phyloP scores from a whole-genome alignment of 75 land plant genomes.

The Cunninghamia lanceolata region DNA sequence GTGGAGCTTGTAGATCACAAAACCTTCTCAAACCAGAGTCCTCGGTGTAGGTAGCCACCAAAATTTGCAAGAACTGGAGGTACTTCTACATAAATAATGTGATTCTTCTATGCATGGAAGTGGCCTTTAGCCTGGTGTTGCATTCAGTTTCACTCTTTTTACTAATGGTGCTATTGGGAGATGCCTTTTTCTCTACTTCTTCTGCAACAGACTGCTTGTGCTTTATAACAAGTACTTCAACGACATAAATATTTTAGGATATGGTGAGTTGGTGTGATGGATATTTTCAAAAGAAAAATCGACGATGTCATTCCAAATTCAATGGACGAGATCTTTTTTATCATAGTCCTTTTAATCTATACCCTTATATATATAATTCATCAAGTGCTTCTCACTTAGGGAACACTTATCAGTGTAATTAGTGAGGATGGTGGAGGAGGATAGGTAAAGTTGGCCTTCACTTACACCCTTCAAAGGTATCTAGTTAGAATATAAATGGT shows the following conservation, averaged over 20 bases:
- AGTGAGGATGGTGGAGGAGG: too few relatives aligned
- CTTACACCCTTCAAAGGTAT: too few relatives aligned
- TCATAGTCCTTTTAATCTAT: too few relatives aligned
- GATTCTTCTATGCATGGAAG: constrained; percentile 33
- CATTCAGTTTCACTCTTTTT: constrained; percentile 60
- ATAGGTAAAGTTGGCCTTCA: too few relatives aligned
- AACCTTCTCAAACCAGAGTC: constrained; percentile 60
- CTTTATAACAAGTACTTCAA: constrained; percentile 44
- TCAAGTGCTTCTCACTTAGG: too few relatives aligned
- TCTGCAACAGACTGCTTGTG: constrained; percentile 53
- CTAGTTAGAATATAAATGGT: too few relatives aligned
- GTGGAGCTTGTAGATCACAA: constrained; percentile 57
- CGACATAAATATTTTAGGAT: constrained; percentile 47
- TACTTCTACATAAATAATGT: constrained; percentile 71
- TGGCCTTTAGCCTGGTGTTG: constrained; percentile 56
- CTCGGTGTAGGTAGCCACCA: constrained; percentile 48
- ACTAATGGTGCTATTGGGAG: constrained; percentile 44
- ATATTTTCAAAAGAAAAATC: too few relatives aligned
- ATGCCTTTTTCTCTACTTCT: constrained; percentile 67
- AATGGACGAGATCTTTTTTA: too few relatives aligned
- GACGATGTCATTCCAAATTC: too few relatives aligned
- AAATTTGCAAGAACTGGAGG: constrained; percentile 59
- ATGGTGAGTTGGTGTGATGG: too few relatives aligned
- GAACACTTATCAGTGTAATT: too few relatives aligned
- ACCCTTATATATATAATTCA: too few relatives aligned